phyloP scores from a whole-genome alignment of 768 basidiomycete species.

The Suillus plorans region DNA sequence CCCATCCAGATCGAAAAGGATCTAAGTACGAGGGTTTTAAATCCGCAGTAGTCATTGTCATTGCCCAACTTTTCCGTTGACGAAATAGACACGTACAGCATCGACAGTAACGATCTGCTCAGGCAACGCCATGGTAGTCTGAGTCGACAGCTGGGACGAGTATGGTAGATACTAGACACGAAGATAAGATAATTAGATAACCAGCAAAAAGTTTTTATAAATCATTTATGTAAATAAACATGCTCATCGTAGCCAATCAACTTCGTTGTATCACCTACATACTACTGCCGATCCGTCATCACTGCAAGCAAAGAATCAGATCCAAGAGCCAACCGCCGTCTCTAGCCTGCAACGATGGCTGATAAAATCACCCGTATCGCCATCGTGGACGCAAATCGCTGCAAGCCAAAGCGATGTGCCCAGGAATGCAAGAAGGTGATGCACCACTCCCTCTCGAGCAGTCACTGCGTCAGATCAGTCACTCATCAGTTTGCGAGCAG shows the following conservation, averaged over 20 bases:
- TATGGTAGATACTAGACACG: no score
- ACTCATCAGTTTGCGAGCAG: constrained; percentile 33
- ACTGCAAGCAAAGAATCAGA: neutral
- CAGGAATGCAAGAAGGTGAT: constrained; percentile 96
- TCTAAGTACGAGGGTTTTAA: constrained; percentile 34
- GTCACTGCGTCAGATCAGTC: constrained; percentile 10
- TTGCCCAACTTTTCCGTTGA: neutral
- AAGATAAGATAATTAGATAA: constrained; percentile 2
- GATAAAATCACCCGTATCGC: constrained; percentile 99
- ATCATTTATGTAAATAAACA: neutral
- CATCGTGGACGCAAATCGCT: constrained; percentile 87
- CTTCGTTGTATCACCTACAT: neutral
- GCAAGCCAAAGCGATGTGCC: constrained; percentile 95
- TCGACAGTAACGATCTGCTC: constrained; percentile 41
- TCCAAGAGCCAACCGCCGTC: neutral
- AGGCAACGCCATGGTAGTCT: constrained; percentile 4
- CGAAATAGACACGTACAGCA: constrained; percentile 41
- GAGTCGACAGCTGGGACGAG: neutral
- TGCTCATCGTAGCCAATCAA: neutral
- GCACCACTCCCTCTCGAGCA: neutral
- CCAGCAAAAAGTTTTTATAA: neutral
- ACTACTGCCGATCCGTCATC: neutral
- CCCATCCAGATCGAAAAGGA: constrained; percentile 75
- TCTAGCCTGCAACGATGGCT: constrained; percentile 48
- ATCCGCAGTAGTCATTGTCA: neutral